These are phyloP conservation scores for Mycena alexandri DNA, from an alignment of 768 basidiomycete genomes.

Conservation along the genomic window DNA sequence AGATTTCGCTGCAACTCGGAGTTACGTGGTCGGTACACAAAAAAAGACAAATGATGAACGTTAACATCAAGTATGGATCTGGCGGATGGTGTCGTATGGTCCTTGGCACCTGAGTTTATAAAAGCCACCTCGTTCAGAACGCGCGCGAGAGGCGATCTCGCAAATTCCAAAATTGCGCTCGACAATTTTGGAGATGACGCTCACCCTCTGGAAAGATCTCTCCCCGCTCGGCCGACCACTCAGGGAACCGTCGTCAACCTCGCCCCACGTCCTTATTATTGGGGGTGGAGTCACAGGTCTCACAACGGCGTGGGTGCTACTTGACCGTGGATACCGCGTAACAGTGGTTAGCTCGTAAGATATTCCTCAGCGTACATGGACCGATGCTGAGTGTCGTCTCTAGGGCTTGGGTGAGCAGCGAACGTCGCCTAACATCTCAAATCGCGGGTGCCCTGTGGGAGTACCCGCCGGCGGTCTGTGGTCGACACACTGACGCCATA, in stretches of 20 bases:
- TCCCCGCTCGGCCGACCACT: not conserved
- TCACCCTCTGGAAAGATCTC: constrained; percentile 19
- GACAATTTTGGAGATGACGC: not conserved
- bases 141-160: no score
- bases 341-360: constrained; percentile 48
- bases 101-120: no score
- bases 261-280: constrained; percentile 23
- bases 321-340: constrained; percentile 52
- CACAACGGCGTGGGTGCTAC: constrained; percentile 47
- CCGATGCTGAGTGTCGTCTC: constrained; percentile 12
- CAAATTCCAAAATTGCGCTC: not conserved
- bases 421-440: constrained; percentile 14
- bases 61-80: no score
- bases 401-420: constrained; percentile 12
- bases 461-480: constrained; percentile 55
- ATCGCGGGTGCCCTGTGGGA: constrained; percentile 47
- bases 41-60: no score
- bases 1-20: no score
- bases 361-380: constrained; percentile 39
- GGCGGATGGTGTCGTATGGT: no score
- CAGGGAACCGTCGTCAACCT: not conserved
- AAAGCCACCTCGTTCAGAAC: no score
- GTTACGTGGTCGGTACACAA: no score
- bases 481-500: constrained; percentile 51
- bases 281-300: constrained; percentile 28